A percentile compares a stretch with the other conserved stretches of the same genome.
Conservation (phyloP, 345 rosid species). For the Rhizophora mangle region DNA sequence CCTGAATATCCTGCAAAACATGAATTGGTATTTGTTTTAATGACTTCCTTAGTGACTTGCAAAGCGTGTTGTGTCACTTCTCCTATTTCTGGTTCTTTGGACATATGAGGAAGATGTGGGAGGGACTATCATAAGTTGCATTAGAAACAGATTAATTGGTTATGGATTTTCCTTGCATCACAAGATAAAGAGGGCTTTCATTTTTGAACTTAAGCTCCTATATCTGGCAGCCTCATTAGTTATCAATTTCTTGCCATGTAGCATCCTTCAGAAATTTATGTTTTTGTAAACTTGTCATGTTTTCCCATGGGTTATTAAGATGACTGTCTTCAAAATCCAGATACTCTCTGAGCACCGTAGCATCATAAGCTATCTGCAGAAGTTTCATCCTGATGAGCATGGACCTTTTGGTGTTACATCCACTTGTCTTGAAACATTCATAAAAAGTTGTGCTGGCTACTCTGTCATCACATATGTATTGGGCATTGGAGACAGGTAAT, state of each 20-base stretch:
- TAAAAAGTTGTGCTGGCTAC: constrained; percentile 98
- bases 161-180: not conserved
- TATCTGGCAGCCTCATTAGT: not conserved
- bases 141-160: not conserved
- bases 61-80: not conserved
- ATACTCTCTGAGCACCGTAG: constrained; percentile 93
- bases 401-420: constrained; percentile 96
- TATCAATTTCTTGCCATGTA: not conserved
- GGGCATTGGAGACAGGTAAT: constrained; percentile 98
- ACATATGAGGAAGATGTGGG: not conserved
- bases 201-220: not conserved
- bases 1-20: constrained; percentile 1
- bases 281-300: constrained; percentile 1
- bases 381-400: constrained; percentile 95
- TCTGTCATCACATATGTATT: constrained; percentile 94
- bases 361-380: constrained; percentile 84
- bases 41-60: not conserved
- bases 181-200: not conserved
- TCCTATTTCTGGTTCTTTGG: not conserved
- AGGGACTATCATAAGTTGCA: not conserved
- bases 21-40: constrained; percentile 1
- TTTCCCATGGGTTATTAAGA: constrained; percentile 12
- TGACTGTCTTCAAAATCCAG: constrained; percentile 36
- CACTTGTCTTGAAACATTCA: constrained; percentile 90
- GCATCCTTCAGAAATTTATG: not conserved